A percentile compares a stretch with the other conserved stretches of the same genome.
Conservation (phyloP, 2,329 filamentous ascomycete species). For the Aspergillus bombycis region DNA sequence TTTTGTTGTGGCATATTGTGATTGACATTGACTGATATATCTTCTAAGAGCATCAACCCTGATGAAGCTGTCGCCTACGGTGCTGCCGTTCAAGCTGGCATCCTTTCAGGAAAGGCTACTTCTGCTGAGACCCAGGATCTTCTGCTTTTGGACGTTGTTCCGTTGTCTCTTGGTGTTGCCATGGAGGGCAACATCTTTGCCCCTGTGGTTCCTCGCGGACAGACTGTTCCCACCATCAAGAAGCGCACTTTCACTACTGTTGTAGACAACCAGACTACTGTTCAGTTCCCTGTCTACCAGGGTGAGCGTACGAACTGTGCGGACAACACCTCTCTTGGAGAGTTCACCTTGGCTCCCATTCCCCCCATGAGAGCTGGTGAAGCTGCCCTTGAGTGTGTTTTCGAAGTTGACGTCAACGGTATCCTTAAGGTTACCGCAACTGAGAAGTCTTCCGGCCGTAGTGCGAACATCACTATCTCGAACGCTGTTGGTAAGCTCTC, state of each 20-base stretch:
- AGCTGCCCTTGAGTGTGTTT: slow-evolving; percentile 94
- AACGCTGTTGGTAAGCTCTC: slow-evolving; percentile 99
- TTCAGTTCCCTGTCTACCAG: slow-evolving; percentile 92
- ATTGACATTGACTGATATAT: slow-evolving; percentile 1
- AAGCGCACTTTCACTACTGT: slow-evolving; percentile 86
- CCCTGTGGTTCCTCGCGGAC: slow-evolving; percentile 80
- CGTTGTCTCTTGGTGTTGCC: slow-evolving; percentile 95
- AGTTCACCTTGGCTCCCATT: slow-evolving; percentile 92
- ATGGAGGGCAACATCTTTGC: slow-evolving; percentile 99
- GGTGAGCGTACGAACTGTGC: slow-evolving; percentile 98
- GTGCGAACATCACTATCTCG: slow-evolving; percentile 98
- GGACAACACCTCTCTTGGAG: slow-evolving; percentile 96
- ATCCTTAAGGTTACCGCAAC: slow-evolving; percentile 99
- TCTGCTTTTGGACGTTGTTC: slow-evolving; percentile 92
- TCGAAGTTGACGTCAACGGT: slow-evolving; percentile 99
- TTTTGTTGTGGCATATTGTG: background rate
- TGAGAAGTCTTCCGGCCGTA: slow-evolving; percentile 97
- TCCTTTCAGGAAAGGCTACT: slow-evolving; percentile 96
- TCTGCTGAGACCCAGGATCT: slow-evolving; percentile 93
- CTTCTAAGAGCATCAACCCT: slow-evolving; percentile 81
- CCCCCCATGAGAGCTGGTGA: slow-evolving; percentile 90
- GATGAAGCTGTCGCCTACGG: slow-evolving; percentile 99
- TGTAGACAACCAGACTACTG: slow-evolving; percentile 70
- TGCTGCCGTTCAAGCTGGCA: slow-evolving; percentile 97
- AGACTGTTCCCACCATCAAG: slow-evolving; percentile 78